These are phyloP conservation scores for Grosmannia penicillata DNA, from an alignment of 2,329 filamentous ascomycete genomes.

Conservation along the genomic window DNA sequence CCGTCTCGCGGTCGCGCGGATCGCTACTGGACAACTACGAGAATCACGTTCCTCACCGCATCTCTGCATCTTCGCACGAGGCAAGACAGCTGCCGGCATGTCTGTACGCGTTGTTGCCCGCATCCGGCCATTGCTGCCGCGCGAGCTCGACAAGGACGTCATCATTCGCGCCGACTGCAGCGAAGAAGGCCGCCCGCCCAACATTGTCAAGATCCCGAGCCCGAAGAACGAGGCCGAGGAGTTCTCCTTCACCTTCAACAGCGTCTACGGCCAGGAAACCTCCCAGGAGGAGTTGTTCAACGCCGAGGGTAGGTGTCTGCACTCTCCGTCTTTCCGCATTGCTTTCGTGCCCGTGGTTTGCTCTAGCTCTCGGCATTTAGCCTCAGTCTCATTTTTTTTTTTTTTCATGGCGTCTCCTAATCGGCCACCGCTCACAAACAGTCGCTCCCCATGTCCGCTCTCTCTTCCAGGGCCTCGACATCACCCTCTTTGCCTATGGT, in stretches of 20 bases:
- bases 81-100: too few relatives aligned
- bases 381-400: background rate
- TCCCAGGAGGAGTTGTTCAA: conserved; percentile 82
- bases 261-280: conserved; percentile 69
- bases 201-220: conserved; percentile 75
- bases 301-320: conserved; percentile 46
- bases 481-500: conserved; percentile 85
- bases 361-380: background rate
- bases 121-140: conserved; percentile 74
- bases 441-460: conserved; percentile 83
- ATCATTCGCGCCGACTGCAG: conserved; percentile 59
- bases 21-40: too few relatives aligned
- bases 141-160: conserved; percentile 74
- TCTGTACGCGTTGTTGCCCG: conserved; percentile 77
- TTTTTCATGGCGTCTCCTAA: background rate
- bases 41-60: conserved; percentile 3
- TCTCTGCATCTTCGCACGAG: background rate
- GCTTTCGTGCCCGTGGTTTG: background rate
- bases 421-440: conserved; percentile 20
- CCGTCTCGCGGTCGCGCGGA: too few relatives aligned
- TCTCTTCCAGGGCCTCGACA: conserved; percentile 76
- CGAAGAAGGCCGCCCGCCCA: conserved; percentile 45
- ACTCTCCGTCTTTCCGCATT: background rate
- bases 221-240: conserved; percentile 85
- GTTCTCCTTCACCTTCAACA: conserved; percentile 89